Evolutionary conservation across 768 basidiomycete species (phyloP), one percentile per base, ranked within the genome.

Genomic region (Paxillus involutus): DNA sequence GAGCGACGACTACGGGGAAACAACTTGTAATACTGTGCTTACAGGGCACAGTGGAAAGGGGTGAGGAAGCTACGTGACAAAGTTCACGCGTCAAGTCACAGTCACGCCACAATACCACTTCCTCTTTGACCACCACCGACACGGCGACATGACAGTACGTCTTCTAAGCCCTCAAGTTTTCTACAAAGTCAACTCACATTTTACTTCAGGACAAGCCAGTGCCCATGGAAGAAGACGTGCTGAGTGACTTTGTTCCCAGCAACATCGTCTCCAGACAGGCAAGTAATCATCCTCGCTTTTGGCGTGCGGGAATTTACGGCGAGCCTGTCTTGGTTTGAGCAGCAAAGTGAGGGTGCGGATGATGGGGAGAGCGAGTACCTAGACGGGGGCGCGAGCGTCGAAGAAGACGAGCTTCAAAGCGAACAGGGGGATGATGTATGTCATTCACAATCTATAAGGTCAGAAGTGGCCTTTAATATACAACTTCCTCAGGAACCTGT

Each of bases 231-330:
- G 93, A 94, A 49, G 94, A 95, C 69, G 86, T 92, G 47, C 79
- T 97, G 56, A 91, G 89, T 63, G 94, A 96, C 69, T 83, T 95
- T 53, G 86, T 96, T 8, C 94, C 94, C 2, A 89, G 87, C 68
- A 91, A 93, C 67, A 92, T 95, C 58, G 86, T 94, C 44, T 94
- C 92, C 51, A 83, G 94, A 64, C 89, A 91, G 77, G 92, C 88
- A 63, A 53, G 78, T 68, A 37, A 26, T 12, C 10, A 39, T 44
- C 13, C 21, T 35, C 44, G 49, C 52, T 40, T 32, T 26, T 14
- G 16, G 17, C 24, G 13, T 10, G 59, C 48, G 51, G 49, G 51
- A 41, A 52, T 55, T 52, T 24, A 60, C 35, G 50, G 14, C 44
- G 36, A 39, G 36, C 41, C 44, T 57, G 39, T 47, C 49, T 43